These are phyloP conservation scores for Ophiosphaerella korrae DNA, from an alignment of 2,329 filamentous ascomycete genomes.

Conservation along the genomic window DNA sequence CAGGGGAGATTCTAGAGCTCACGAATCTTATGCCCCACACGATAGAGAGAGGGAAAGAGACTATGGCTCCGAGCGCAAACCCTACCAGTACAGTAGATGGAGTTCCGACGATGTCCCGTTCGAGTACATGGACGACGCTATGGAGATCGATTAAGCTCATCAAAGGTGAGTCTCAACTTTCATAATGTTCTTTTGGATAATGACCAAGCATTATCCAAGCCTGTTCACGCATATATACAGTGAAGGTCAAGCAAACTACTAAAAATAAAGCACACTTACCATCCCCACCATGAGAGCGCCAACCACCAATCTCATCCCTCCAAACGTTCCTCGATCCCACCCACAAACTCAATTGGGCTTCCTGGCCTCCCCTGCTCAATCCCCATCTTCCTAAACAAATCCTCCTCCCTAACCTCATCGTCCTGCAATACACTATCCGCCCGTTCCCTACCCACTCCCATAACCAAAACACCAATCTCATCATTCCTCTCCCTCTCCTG, in stretches of 20 bases:
- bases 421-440: conserved; percentile 41
- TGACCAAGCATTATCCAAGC: too few species aligned
- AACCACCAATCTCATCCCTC: conserved; percentile 2
- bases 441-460: conserved; percentile 23
- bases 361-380: conserved; percentile 20
- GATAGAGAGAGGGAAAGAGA: too few species aligned
- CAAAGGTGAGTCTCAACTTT: neutral
- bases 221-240: conserved; percentile 1
- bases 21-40: too few species aligned
- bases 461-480: neutral
- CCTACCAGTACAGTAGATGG: conserved; percentile 11
- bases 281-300: neutral
- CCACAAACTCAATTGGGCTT: conserved; percentile 22
- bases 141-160: conserved; percentile 39
- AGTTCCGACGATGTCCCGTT: conserved; percentile 31
- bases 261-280: neutral
- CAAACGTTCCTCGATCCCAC: conserved; percentile 28
- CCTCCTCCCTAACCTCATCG: conserved; percentile 19
- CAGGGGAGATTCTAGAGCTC: too few species aligned
- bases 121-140: conserved; percentile 44
- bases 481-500: conserved; percentile 11
- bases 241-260: neutral
- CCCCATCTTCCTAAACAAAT: conserved; percentile 27
- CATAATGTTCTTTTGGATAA: neutral
- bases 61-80: conserved; percentile 12